phyloP scores from a whole-genome alignment of 202 grass and related monocot species.

The Eragrostis tef region DNA sequence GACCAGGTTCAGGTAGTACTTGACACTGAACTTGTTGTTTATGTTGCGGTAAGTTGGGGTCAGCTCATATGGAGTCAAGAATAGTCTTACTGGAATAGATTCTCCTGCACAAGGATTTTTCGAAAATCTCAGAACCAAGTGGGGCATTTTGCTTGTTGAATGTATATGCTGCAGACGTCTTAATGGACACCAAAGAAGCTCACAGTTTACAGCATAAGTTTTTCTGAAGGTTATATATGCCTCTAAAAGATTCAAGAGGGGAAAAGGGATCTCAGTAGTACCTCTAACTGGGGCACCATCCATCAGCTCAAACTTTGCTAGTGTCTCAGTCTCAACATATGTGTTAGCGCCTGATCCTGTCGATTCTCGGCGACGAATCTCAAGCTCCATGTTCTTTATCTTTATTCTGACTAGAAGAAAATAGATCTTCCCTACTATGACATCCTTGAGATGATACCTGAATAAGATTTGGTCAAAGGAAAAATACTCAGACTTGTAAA shows the following conservation, averaged over 20 bases:
- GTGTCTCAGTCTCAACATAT: conserved; percentile 97
- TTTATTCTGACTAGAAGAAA: conserved; percentile 99
- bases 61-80: conserved; percentile 77
- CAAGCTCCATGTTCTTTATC: conserved; percentile 90
- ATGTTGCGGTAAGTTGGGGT: conserved; percentile 75
- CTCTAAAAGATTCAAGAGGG: background rate
- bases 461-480: conserved; percentile 36
- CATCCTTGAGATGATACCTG: conserved; percentile 98
- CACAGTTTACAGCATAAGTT: background rate
- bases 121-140: conserved; percentile 3
- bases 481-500: conserved; percentile 22
- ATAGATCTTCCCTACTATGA: conserved; percentile 98
- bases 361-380: conserved; percentile 82
- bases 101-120: conserved; percentile 53
- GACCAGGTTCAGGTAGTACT: conserved; percentile 90
- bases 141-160: background rate
- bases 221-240: background rate
- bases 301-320: conserved; percentile 99
- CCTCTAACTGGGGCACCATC: conserved; percentile 97
- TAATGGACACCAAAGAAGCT: conserved; percentile 6
- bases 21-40: conserved; percentile 98
- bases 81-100: conserved; percentile 92
- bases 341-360: conserved; percentile 93
- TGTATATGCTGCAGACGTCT: background rate
- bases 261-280: conserved; percentile 39